Conservation (phyloP, 1,284 basidiomycete species). For the Mycosarcoma maydis region DNA sequence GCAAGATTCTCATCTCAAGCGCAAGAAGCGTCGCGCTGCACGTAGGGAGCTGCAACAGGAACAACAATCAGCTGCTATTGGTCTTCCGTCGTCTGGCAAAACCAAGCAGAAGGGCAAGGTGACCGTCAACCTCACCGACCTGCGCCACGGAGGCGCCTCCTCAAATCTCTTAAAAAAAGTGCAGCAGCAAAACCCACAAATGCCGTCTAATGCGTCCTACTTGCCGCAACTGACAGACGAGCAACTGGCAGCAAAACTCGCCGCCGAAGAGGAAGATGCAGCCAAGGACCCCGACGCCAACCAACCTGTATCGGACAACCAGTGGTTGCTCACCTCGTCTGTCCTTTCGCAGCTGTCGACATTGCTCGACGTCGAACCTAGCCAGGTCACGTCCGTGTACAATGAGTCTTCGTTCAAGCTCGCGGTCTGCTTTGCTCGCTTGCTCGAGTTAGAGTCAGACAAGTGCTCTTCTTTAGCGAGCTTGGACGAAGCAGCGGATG, state of each 20-base stretch:
- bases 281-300: slow-evolving; percentile 37
- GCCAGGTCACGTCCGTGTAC: slow-evolving; percentile 48
- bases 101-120: slow-evolving; percentile 10
- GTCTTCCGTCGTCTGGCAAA: background rate
- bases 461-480: slow-evolving; percentile 26
- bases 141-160: slow-evolving; percentile 44
- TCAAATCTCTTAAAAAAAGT: slow-evolving; percentile 18
- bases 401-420: slow-evolving; percentile 56
- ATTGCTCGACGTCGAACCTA: slow-evolving; percentile 47
- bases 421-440: slow-evolving; percentile 42
- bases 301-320: slow-evolving; percentile 51
- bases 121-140: slow-evolving; percentile 57
- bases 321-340: slow-evolving; percentile 64
- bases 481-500: slow-evolving; percentile 36
- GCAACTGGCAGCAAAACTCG: slow-evolving; percentile 51
- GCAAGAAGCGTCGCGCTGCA: slow-evolving; percentile 47
- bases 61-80: slow-evolving; percentile 10
- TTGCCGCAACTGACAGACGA: slow-evolving; percentile 44
- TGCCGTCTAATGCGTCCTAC: slow-evolving; percentile 5
- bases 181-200: background rate
- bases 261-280: slow-evolving; percentile 48
- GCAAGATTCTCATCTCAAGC: slow-evolving; percentile 19
- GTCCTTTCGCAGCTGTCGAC: slow-evolving; percentile 58
- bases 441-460: slow-evolving; percentile 44
- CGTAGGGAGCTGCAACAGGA: slow-evolving; percentile 36